phyloP scores from a whole-genome alignment of 192 early-diverging fungal genomes.

The Coemansia sp. region DNA sequence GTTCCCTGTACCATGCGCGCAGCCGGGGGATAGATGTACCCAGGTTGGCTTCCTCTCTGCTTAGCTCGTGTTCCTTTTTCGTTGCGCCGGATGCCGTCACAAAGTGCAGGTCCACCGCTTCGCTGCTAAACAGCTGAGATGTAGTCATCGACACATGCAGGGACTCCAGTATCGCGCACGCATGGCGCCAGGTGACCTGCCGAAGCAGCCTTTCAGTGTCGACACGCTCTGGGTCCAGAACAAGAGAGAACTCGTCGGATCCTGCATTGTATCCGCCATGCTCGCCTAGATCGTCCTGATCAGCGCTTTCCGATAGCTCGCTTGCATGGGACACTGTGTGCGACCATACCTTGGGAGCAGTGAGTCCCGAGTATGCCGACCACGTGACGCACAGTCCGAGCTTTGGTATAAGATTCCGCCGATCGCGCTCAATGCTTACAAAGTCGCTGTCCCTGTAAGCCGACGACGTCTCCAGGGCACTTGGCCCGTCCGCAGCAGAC shows the following conservation, averaged over 20 bases:
- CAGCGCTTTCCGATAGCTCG: slow-evolving; percentile 1
- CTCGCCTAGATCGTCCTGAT: neutral
- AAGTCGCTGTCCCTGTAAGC: slow-evolving; percentile 19
- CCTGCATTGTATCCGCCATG: neutral
- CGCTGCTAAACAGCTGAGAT: slow-evolving; percentile 26
- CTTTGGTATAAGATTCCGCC: slow-evolving; percentile 47
- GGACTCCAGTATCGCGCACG: slow-evolving; percentile 29
- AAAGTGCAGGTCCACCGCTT: slow-evolving; percentile 38
- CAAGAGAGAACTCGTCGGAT: slow-evolving; percentile 12
- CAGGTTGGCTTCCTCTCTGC: slow-evolving; percentile 12
- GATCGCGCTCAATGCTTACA: slow-evolving; percentile 36
- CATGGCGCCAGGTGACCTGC: slow-evolving; percentile 46
- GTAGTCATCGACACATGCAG: slow-evolving; percentile 18
- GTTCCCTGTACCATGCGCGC: slow-evolving; percentile 50
- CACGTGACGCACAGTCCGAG: slow-evolving; percentile 34
- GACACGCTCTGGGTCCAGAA: slow-evolving; percentile 25
- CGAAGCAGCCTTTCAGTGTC: slow-evolving; percentile 36
- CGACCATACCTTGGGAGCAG: slow-evolving; percentile 24
- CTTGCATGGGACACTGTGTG: slow-evolving; percentile 33
- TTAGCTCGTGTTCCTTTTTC: slow-evolving; percentile 7
- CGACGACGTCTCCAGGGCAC: slow-evolving; percentile 13
- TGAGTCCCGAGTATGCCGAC: slow-evolving; percentile 36
- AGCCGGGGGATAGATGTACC: slow-evolving; percentile 27
- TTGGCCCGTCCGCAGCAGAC: slow-evolving; percentile 19
- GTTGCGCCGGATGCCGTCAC: slow-evolving; percentile 21